These are phyloP conservation scores for Nadsonia commutata DNA, from an alignment of 1,139 yeast species.

Conservation along the genomic window DNA sequence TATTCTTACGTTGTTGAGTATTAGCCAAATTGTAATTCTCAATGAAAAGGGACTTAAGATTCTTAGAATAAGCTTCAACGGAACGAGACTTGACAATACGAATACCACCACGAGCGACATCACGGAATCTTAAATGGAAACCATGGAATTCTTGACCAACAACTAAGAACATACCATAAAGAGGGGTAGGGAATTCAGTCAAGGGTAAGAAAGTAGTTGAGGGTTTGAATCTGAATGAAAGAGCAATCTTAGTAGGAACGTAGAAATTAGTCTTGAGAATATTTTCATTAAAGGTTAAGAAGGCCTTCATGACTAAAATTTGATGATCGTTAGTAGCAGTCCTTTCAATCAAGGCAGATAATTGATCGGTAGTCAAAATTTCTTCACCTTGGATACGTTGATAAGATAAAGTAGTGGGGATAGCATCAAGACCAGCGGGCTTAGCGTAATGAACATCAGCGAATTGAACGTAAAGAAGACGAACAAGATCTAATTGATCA, in stretches of 20 bases:
- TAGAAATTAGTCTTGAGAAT: conserved; percentile 89
- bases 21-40: conserved; percentile 93
- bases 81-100: conserved; percentile 86
- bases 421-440: conserved; percentile 32
- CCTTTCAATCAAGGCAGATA: conserved; percentile 50
- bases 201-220: conserved; percentile 49
- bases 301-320: conserved; percentile 65
- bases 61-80: conserved; percentile 70
- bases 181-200: conserved; percentile 80
- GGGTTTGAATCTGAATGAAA: conserved; percentile 84
- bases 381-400: conserved; percentile 75
- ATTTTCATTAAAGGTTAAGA: conserved; percentile 71
- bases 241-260: conserved; percentile 86
- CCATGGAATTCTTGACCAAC: conserved; percentile 97
- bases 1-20: conserved; percentile 93
- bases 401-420: conserved; percentile 63
- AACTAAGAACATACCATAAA: conserved; percentile 87
- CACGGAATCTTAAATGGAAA: conserved; percentile 93
- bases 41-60: conserved; percentile 81
- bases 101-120: conserved; percentile 96
- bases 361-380: conserved; percentile 61
- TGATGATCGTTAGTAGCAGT: conserved; percentile 72
- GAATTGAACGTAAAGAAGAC: conserved; percentile 79
- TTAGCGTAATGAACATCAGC: conserved; percentile 80
- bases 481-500: conserved; percentile 54